Conservation (phyloP, 2,329 filamentous ascomycete genomes). For the Aureobasidium sp. region DNA sequence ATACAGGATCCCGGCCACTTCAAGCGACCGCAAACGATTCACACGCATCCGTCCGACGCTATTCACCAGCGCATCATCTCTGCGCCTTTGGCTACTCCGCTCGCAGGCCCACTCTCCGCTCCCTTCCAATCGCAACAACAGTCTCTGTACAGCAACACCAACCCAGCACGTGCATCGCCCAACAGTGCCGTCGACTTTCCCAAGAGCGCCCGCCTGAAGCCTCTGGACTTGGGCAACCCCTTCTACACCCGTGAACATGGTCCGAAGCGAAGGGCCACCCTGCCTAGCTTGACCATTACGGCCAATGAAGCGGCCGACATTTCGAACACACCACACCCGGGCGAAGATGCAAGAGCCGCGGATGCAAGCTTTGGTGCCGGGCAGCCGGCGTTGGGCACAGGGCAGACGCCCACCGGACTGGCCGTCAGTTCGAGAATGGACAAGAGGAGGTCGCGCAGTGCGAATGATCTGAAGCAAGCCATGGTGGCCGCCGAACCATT, state of each 20-base stretch:
- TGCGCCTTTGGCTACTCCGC: background rate
- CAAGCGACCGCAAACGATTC: slow-evolving; percentile 8
- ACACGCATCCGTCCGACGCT: background rate
- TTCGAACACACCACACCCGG: slow-evolving; percentile 10
- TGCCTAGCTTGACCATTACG: slow-evolving; percentile 24
- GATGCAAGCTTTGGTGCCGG: background rate
- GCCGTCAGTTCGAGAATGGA: slow-evolving; percentile 16
- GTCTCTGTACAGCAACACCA: background rate
- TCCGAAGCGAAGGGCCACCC: slow-evolving; percentile 19
- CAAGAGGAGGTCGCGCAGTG: slow-evolving; percentile 27
- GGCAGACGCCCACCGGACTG: slow-evolving; percentile 11
- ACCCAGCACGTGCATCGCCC: slow-evolving; percentile 22
- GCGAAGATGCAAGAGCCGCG: slow-evolving; percentile 6
- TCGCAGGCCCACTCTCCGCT: slow-evolving; percentile 15
- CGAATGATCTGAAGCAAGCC: slow-evolving; percentile 23
- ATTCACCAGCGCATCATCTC: slow-evolving; percentile 12
- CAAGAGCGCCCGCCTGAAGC: slow-evolving; percentile 28
- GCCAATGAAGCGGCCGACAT: slow-evolving; percentile 20
- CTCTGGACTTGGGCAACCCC: slow-evolving; percentile 26
- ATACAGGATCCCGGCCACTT: slow-evolving; percentile 15
- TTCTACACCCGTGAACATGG: slow-evolving; percentile 17
- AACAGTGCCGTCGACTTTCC: slow-evolving; percentile 29
- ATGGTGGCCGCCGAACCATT: slow-evolving; percentile 16
- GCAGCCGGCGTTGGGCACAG: background rate
- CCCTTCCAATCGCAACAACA: slow-evolving; percentile 17